Evolutionary conservation across 805 yeast genomes (phyloP), one percentile per base, ranked within the genome.

Genomic region (Yarrowia yakushimensis): DNA sequence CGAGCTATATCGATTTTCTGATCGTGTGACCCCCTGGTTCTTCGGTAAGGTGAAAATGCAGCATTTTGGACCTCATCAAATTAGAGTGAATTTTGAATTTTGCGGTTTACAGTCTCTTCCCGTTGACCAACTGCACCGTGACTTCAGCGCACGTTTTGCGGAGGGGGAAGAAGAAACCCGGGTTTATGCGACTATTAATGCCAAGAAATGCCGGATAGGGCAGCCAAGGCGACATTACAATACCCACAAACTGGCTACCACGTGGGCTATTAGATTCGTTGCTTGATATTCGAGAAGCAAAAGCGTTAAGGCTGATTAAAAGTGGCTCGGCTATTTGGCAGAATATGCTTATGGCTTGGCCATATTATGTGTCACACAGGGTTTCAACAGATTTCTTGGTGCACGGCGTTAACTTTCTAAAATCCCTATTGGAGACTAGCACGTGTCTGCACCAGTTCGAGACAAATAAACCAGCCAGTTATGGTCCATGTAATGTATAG

Each of bases 261-360:
- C 6, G 8, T 34, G 17, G 20, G 13, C 4, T n/a, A 36, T 20
- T 5, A 22, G 6, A 3, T 39, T 39, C 9, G 27, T 27, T 11
- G 23, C 2, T 34, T 20, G 25, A 37, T 20, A 28, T 34, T 34
- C 12, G 39, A 8, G 39, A 34, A 30, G 31, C 10, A 37, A 22
- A 22, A 39, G 13, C 30, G 28, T 41, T 41, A 17, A 20, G 45
- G 10, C 30, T 6, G 45, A 41, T 25, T 43, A 43, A 43, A 43
- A 8, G 9, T 25, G 48, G 11, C 46, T 31, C 46, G 20, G 12
- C 48, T 25, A 17, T 17, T n/a, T 7, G 23, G 17, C 52, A 13
- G 25, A 45, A 28, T 45, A 45, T 45, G 52, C 52, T 45, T 20
- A 45, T 30, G 52, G 25, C 36, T 36, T 45, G 23, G 52, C 30